Base-by-base conservation (phyloP, 805 yeast species). In the Monosporozyma solicola region DNA sequence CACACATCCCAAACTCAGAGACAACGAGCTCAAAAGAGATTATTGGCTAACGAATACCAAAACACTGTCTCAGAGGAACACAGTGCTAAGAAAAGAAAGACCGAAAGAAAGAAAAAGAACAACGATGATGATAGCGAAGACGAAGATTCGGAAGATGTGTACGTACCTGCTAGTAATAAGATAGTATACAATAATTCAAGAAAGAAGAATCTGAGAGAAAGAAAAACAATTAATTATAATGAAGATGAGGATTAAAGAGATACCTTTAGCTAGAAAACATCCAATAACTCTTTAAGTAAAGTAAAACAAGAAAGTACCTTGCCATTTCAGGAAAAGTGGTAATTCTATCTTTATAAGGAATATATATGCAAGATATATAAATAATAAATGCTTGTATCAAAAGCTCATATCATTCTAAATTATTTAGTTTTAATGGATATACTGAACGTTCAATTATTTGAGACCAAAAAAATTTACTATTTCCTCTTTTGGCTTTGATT, bases 401-500 rank as follows among this genome's bases (percentile, higher is more conserved):
- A 15, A 13, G 11, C 25, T 22, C 25, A 43, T 32, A 32, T 22
- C 15, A 22, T 8, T 16, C 13, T 20, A 16, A 35, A 15, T 3
- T 35, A 35, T 13, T 35, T 35, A 7, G 29, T 35, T 15, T 35
- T 9, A 32, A 13, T 32, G 5, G 15, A 32, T 32, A 32, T 9
- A 9, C 35, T 4, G 15, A 32, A 3, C 10, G 25, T 20, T 32
- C 27, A 27, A 48, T 48, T 33, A 24, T 32, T 32, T 53, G 51
- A 63, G 57, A 53, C 71, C 71, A 53, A 89, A 73, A 64, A 88
- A 85, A 46, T 78, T 67, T 57, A 87, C 50, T 46, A 90, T 66
- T 48, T 79, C 77, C 4, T 82, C 87, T 58, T 78, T 77, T 1
- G 96, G 96, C 66, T 86, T 90, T 44, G 78, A 55, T 57, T 80